Base-by-base conservation (phyloP, 2,329 filamentous ascomycete genomes). In the Daldinia eschscholtzii region DNA sequence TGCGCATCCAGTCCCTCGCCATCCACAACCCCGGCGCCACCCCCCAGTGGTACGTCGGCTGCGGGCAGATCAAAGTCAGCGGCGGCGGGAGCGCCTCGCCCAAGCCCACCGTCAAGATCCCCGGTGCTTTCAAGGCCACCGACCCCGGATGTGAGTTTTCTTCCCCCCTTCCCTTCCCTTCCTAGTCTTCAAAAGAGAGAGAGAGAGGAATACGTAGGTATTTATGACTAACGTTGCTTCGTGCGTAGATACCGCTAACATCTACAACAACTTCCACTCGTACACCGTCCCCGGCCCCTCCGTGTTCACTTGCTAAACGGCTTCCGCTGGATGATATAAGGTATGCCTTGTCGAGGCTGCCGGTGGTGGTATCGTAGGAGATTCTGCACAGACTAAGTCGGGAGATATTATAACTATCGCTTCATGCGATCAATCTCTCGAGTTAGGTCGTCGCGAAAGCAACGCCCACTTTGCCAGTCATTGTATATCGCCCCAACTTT, bases 1-100 rank as follows among this genome's bases (percentile, higher is more conserved):
- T 89, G 37, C 82, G 88, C 37, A 86, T 88, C 73, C 87, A 90
- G 78, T 82, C 86, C 63, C 84, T 91, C 56, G 88, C 86, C 30
- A 86, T 91, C 55, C 88, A 91, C 80, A 84, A 85, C 68, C 84
- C 81, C 2, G 83, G 82, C 18, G 76, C 76, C 35, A 80, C 80
- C 55, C 81, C 82, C n/a, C 80, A 83, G 76, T 83, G 86, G 71
- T 85, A 86, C 67, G 74, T 82, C 48, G 78, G 77, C 70, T 86
- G 84, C 67, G 83, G 81, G 1, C 84, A 86, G 68, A 73, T 85
- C 71, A 82, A 79, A 26, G 79, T 86, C 35, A 79, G 77, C 1
- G 83, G 83, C 26, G 82, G 83, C 30, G 79, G 79, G 13, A 79
- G 72, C 73, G 72, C 71, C 30, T 77, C 71, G 6, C 79, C 80